A percentile compares a stretch with the other conserved stretches of the same genome.
These are phyloP conservation scores for Lumnitzera littorea DNA, from an alignment of 345 rosid genomes.

Conservation along the genomic window DNA sequence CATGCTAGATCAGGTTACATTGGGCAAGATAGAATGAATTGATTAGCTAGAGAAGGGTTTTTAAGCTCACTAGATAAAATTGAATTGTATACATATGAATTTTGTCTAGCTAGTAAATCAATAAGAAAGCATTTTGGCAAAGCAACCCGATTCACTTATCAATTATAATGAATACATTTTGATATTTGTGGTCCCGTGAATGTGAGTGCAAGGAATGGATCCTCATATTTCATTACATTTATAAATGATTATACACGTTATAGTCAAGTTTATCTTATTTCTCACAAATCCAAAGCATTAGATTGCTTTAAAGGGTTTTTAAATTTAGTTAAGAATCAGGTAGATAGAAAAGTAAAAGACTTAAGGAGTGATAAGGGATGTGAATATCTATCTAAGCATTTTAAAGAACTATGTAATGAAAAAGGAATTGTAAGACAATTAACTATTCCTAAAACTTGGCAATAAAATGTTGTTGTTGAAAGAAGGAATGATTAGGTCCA, in stretches of 20 bases:
- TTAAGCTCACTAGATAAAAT: too few relatives aligned
- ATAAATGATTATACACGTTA: background rate
- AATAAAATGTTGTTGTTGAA: background rate
- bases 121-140: too few relatives aligned
- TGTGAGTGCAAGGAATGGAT: background rate
- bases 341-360: too few relatives aligned
- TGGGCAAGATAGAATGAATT: too few relatives aligned
- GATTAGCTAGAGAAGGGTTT: too few relatives aligned
- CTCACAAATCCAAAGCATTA: background rate
- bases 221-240: background rate
- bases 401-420: background rate
- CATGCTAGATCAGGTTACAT: too few relatives aligned
- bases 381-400: background rate
- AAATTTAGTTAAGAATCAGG: background rate
- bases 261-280: background rate
- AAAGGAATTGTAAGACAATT: background rate
- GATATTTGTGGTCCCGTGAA: too few relatives aligned
- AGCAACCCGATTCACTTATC: too few relatives aligned
- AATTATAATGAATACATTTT: too few relatives aligned
- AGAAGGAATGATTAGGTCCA: background rate
- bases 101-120: too few relatives aligned
- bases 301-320: background rate
- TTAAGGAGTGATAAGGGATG: too few relatives aligned
- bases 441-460: constrained; percentile 3
- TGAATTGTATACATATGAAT: too few relatives aligned